phyloP scores from a whole-genome alignment of 768 basidiomycete species.

The Suillus fuscotomentosus region DNA sequence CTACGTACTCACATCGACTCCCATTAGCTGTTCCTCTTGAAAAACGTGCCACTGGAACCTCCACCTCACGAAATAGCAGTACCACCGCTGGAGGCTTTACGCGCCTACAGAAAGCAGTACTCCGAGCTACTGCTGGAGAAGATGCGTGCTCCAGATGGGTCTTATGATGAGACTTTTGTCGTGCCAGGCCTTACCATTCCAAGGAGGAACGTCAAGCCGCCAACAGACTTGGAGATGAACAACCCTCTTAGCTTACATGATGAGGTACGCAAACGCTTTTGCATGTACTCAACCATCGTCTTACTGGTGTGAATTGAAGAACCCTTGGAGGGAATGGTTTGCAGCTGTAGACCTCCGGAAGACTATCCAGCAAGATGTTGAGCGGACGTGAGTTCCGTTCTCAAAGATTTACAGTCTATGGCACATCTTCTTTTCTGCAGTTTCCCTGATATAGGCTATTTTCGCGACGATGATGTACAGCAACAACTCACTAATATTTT shows the following conservation, averaged over 20 bases:
- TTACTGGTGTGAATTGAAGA: slow-evolving; percentile 40
- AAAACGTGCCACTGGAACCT: slow-evolving; percentile 53
- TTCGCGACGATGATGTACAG: slow-evolving; percentile 74
- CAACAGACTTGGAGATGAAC: slow-evolving; percentile 61
- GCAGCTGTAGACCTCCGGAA: slow-evolving; percentile 83
- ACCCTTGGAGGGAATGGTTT: slow-evolving; percentile 97
- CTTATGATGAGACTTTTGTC: slow-evolving; percentile 67
- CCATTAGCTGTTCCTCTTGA: slow-evolving; percentile 65
- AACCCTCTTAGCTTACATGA: slow-evolving; percentile 82
- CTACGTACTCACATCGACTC: slow-evolving; percentile 20
- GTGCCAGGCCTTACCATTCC: slow-evolving; percentile 49
- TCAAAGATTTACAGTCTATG: background rate
- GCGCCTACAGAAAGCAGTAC: slow-evolving; percentile 55
- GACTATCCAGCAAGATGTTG: slow-evolving; percentile 91
- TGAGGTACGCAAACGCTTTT: slow-evolving; percentile 44
- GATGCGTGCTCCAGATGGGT: slow-evolving; percentile 84
- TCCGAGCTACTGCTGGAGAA: slow-evolving; percentile 58
- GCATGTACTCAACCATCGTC: background rate
- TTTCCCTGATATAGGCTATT: slow-evolving; percentile 96
- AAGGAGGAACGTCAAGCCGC: slow-evolving; percentile 25
- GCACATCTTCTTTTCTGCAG: slow-evolving; percentile 38
- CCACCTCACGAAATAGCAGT: slow-evolving; percentile 37
- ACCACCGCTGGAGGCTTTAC: slow-evolving; percentile 43
- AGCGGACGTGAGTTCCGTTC: slow-evolving; percentile 75
- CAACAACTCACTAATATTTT: slow-evolving; percentile 81